These are phyloP conservation scores for Penicillium steckii DNA, from an alignment of 495 filamentous ascomycete species.

Conservation along the genomic window DNA sequence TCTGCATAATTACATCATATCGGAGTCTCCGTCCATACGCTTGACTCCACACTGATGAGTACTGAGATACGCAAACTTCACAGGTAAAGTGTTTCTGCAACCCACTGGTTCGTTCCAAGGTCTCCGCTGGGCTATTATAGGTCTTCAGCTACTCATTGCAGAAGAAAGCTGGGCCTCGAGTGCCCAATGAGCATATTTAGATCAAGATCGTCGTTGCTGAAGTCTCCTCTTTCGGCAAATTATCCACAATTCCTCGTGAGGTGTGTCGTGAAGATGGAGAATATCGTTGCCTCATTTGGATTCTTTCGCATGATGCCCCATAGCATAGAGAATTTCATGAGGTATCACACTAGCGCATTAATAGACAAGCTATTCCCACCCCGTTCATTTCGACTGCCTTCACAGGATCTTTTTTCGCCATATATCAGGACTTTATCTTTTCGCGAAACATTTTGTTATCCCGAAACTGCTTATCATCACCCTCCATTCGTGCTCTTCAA, in stretches of 20 bases:
- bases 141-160: background rate
- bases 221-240: background rate
- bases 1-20: no score
- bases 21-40: no score
- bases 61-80: no score
- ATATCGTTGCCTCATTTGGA: background rate
- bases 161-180: background rate
- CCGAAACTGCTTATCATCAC: background rate
- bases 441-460: background rate
- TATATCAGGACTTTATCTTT: background rate
- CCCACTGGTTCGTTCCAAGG: background rate
- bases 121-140: background rate
- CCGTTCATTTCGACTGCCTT: background rate
- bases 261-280: background rate
- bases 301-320: background rate
- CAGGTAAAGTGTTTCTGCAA: no score
- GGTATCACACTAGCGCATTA: background rate
- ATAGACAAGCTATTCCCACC: background rate
- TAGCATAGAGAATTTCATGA: background rate
- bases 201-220: background rate
- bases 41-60: no score
- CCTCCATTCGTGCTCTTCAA: background rate
- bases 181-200: background rate
- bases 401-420: background rate
- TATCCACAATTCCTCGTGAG: background rate